Evolutionary conservation across 2,329 filamentous ascomycete genomes (phyloP).

Genomic region (Xylariaceae sp.): DNA sequence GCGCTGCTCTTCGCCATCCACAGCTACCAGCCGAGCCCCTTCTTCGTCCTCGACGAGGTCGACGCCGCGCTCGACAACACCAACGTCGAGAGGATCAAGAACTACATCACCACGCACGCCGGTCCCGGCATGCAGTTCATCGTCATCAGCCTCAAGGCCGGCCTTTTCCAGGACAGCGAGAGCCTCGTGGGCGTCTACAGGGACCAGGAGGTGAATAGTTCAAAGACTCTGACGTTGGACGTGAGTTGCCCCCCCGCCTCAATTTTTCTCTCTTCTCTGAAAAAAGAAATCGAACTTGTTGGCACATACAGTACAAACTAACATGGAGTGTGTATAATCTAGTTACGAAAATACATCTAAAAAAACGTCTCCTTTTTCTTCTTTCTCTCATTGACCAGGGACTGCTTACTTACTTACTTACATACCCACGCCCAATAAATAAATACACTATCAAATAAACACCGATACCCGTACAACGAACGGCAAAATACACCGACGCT

Average conservation of each 20-base stretch:
- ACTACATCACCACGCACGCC: conserved; percentile 91
- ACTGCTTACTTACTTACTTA: too few species aligned
- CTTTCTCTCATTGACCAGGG: too few species aligned
- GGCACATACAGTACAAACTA: too few species aligned
- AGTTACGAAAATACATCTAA: conserved; percentile 27
- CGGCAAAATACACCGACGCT: too few species aligned
- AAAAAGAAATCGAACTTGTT: too few species aligned
- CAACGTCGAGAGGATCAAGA: conserved; percentile 92
- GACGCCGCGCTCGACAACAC: conserved; percentile 97
- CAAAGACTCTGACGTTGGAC: conserved; percentile 86
- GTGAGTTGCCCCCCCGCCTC: conserved; percentile 52
- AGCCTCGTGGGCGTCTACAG: conserved; percentile 92
- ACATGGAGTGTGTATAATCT: conserved; percentile 11
- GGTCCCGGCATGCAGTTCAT: conserved; percentile 99
- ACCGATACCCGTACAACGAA: too few species aligned
- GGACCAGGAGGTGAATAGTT: conserved; percentile 90
- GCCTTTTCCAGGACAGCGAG: conserved; percentile 93
- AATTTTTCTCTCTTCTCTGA: neutral
- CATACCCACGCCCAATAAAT: too few species aligned
- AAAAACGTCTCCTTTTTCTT: neutral
- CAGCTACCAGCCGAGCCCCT: conserved; percentile 89
- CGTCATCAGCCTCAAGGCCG: conserved; percentile 93
- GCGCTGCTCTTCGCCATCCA: conserved; percentile 97
- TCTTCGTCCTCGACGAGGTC: conserved; percentile 97
- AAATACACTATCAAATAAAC: too few species aligned